Base-by-base conservation (phyloP, 495 filamentous ascomycete species). In the Podospora pseudopauciseta region DNA sequence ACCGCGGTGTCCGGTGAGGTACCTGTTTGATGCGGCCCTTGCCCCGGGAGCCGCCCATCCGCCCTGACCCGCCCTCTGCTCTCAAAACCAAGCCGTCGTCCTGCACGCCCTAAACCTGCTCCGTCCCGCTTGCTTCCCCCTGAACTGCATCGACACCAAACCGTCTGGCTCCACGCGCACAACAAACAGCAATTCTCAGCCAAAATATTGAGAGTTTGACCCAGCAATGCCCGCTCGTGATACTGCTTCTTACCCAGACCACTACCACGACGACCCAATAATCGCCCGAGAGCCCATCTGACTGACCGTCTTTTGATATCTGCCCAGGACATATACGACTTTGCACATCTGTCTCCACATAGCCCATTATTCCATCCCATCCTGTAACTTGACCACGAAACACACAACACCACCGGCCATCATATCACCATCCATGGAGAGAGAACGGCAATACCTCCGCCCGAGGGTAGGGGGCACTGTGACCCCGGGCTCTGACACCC, bases 141-240 rank as follows among this genome's bases (percentile, higher is more conserved):
- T 65, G 60, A 68, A 68, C 57, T 71, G 66, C 71, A 73, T 60
- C 67, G 56, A 11, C 23, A 60, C 26, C 60, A 34, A 62, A 62
- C 30, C 23, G 59, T 28, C 59, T 68, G 67, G 73, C 71, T 69
- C 68, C 55, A 68, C 68, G 65, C 68, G 28, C 67, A 68, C 72
- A 70, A 67, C 67, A 71, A 69, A 69, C 68, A 67, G 64, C 39
- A 49, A 68, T 70, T 71, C 72, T 72, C 70, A 65, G 64, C 72
- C 65, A 49, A 57, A 68, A 70, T 64, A 64, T 59, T 68, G 74
- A 72, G 71, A 73, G 27, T 67, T 64, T 68, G 56, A 65, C 32
- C 60, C 62, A 69, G 71, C 69, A 61, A 76, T 76, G 74, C 74
- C 66, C 70, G 49, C 65, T 67, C 26, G 69, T 71, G 74, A 70